Conservation (phyloP, 1,284 basidiomycete species). For the Cystobasidiaceae sp. region DNA sequence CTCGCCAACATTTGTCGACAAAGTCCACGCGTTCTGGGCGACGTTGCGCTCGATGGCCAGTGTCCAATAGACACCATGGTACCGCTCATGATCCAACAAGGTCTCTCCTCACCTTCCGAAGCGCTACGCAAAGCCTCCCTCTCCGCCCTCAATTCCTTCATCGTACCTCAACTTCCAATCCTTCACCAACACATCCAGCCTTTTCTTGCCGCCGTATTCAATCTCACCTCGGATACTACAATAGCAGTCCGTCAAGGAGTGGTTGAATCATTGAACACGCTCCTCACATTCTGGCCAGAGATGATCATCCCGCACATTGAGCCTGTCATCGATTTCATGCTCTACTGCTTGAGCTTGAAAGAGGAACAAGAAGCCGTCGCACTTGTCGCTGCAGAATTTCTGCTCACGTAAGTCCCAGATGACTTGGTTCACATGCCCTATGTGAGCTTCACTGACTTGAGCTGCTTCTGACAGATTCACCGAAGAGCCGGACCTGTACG, state of each 20-base stretch:
- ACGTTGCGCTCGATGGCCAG: constrained; percentile 74
- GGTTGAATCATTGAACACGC: constrained; percentile 14
- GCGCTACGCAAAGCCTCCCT: constrained; percentile 91
- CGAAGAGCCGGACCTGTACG: constrained; percentile 80
- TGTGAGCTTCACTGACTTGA: not conserved
- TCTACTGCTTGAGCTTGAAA: constrained; percentile 52
- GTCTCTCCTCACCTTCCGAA: constrained; percentile 53
- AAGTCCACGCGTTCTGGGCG: constrained; percentile 86
- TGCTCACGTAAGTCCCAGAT: constrained; percentile 67
- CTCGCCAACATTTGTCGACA: constrained; percentile 96
- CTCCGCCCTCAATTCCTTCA: constrained; percentile 88
- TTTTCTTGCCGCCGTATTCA: constrained; percentile 21
- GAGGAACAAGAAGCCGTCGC: constrained; percentile 93
- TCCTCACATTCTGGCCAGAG: constrained; percentile 28
- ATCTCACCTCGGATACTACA: constrained; percentile 13
- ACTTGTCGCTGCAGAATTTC: constrained; percentile 97
- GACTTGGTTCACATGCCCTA: not conserved
- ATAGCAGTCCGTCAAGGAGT: constrained; percentile 20
- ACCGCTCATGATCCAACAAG: constrained; percentile 64
- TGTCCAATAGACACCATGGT: constrained; percentile 46
- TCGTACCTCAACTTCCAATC: constrained; percentile 53
- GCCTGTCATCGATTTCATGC: constrained; percentile 30
- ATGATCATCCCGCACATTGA: constrained; percentile 27
- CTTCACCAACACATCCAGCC: constrained; percentile 13
- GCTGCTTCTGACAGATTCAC: constrained; percentile 59